Evolutionary conservation across 1,139 yeast species (phyloP).

Genomic region (Saccharomyces pastorianus): DNA sequence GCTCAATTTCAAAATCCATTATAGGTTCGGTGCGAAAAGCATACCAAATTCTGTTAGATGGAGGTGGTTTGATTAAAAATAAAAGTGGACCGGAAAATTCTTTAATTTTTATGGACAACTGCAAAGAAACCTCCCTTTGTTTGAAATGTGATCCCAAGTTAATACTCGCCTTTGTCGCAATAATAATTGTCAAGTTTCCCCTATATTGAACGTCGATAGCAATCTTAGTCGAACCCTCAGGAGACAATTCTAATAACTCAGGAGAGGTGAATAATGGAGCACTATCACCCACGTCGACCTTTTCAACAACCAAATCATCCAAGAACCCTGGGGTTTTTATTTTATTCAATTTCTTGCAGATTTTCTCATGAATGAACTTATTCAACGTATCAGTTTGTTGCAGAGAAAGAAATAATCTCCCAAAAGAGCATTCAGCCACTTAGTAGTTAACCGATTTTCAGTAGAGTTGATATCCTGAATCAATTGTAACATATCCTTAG

Average conservation of each 20-base stretch:
- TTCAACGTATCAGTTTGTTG: slow-evolving; percentile 65
- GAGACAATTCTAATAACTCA: slow-evolving; percentile 56
- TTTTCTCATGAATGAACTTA: slow-evolving; percentile 46
- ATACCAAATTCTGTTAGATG: slow-evolving; percentile 86
- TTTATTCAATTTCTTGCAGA: slow-evolving; percentile 65
- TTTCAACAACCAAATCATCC: slow-evolving; percentile 68
- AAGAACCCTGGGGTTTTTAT: slow-evolving; percentile 81
- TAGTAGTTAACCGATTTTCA: slow-evolving; percentile 73
- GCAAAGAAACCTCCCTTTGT: slow-evolving; percentile 67
- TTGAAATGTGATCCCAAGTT: slow-evolving; percentile 71
- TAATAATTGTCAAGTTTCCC: slow-evolving; percentile 66
- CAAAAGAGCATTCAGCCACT: slow-evolving; percentile 88
- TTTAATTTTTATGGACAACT: slow-evolving; percentile 61
- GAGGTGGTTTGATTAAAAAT: slow-evolving; percentile 74
- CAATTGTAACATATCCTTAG: slow-evolving; percentile 61
- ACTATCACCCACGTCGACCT: slow-evolving; percentile 67
- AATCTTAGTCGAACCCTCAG: slow-evolving; percentile 71
- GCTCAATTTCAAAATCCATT: slow-evolving; percentile 70
- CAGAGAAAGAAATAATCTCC: slow-evolving; percentile 68
- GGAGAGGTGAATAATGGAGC: slow-evolving; percentile 80
- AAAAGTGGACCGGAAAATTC: slow-evolving; percentile 68
- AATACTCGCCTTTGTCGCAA: slow-evolving; percentile 70
- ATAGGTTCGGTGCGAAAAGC: slow-evolving; percentile 75
- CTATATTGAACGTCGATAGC: slow-evolving; percentile 56
- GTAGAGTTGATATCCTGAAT: slow-evolving; percentile 73